Conservation (phyloP, 768 basidiomycete genomes). For the Phanerochaete sordida region DNA sequence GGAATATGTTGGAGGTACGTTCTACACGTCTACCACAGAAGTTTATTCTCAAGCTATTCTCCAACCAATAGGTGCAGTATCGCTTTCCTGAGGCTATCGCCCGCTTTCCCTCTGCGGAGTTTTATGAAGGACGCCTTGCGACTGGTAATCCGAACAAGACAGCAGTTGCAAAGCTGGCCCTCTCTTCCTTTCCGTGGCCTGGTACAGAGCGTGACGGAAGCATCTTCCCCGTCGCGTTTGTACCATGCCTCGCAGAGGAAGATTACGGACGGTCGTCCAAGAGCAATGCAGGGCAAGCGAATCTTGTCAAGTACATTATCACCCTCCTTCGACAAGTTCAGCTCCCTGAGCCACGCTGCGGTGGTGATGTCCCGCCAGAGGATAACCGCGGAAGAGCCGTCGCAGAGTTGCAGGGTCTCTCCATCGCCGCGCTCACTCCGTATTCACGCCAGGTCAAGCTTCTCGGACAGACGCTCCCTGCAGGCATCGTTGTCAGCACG, state of each 20-base stretch:
- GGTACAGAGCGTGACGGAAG: constrained; percentile 17
- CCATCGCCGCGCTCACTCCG: constrained; percentile 52
- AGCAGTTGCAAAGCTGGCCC: constrained; percentile 28
- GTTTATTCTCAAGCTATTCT: not conserved
- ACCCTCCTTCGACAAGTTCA: constrained; percentile 33
- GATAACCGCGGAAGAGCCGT: not conserved
- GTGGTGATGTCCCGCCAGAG: not conserved
- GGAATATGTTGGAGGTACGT: constrained; percentile 59
- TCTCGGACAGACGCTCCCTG: constrained; percentile 38
- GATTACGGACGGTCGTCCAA: constrained; percentile 59
- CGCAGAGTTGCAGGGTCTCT: constrained; percentile 1
- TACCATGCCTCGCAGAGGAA: constrained; percentile 56
- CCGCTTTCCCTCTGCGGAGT: constrained; percentile 57
- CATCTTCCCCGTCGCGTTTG: constrained; percentile 51
- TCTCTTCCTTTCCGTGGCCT: constrained; percentile 59
- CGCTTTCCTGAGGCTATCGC: constrained; percentile 58
- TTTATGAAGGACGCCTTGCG: constrained; percentile 52
- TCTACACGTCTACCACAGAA: not conserved
- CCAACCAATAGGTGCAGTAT: constrained; percentile 47
- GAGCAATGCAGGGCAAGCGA: constrained; percentile 56
- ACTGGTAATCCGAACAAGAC: constrained; percentile 37
- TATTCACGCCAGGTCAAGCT: constrained; percentile 55
- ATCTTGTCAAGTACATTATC: constrained; percentile 45
- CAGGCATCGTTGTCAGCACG: constrained; percentile 39
- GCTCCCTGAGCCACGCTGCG: not conserved